Base-by-base conservation (phyloP, 306 rosid genomes). In the Cajanus cajan region DNA sequence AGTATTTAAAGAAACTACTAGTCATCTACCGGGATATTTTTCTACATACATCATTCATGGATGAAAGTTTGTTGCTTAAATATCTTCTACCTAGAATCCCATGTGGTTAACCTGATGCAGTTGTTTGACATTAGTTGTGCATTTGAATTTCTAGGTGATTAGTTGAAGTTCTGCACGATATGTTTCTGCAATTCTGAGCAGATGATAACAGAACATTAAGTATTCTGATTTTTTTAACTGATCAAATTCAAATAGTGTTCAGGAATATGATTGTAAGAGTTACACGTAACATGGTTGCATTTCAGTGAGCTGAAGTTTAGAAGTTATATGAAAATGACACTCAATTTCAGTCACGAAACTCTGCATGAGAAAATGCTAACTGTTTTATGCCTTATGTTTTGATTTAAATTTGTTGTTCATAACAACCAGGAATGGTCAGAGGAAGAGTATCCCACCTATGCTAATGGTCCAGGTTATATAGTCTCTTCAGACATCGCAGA, bases 391-490 rank as follows among this genome's bases (percentile, higher is more conserved):
- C 52, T 40, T 54, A 8, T 21, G 14, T 13, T n/a, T n/a, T 50
- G 4, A 59, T 36, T 33, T 28, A 65, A 39, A 63, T n/a, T 7
- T 37, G 10, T 39, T 12, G 34, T 66, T 66, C 51, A 10, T 74
- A 70, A n/a, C 28, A 24, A 57, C 25, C 86, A 91, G 92, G 96
- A 91, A 81, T 91, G 96, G 96, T 85, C 88, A 47, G 88, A 89
- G 81, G 96, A 89, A 85, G 93, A 89, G 70, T 91, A 91, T 87
- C 96, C 96, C 72, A 71, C 92, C 31, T 89, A 91, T 47, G 96
- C 93, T 15, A 91, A 91, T 62, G 96, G 93, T 34, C 96, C 92
- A 5, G 93, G 93, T 62, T 89, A 91, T 75, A 50, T 89, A 36
- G 5, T 91, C 33, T 91, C 96, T 73, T 81, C 89, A 4, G 87